Percentiles rank a stretch among this genome's conserved stretches.
Conservation (phyloP, 2,329 filamentous ascomycete genomes). For the Aspergillus sp. region DNA sequence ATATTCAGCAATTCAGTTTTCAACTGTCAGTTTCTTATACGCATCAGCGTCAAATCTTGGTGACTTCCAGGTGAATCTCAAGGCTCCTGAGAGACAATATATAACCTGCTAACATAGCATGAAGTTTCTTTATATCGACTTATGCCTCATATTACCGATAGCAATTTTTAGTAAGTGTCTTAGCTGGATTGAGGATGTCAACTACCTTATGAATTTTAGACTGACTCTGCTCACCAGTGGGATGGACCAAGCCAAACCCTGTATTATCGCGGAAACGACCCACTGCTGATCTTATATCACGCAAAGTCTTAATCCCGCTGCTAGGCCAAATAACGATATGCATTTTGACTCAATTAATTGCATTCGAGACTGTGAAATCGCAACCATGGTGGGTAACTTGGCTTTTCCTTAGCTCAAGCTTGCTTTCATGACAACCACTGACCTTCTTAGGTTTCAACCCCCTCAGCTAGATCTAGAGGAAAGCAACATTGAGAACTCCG, state of each 20-base stretch:
- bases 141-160: slow-evolving; percentile 89
- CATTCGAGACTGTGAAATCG: slow-evolving; percentile 71
- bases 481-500: slow-evolving; percentile 84
- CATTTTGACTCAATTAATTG: slow-evolving; percentile 72
- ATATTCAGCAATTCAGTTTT: slow-evolving; percentile 99
- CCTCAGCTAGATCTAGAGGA: slow-evolving; percentile 76
- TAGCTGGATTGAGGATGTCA: background rate
- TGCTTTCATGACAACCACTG: slow-evolving; percentile 12
- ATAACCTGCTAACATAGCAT: slow-evolving; percentile 1
- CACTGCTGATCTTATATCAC: slow-evolving; percentile 85
- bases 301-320: slow-evolving; percentile 87
- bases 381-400: slow-evolving; percentile 69
- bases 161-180: slow-evolving; percentile 77
- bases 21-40: slow-evolving; percentile 93
- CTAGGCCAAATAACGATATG: slow-evolving; percentile 85
- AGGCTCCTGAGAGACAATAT: background rate
- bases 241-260: slow-evolving; percentile 85
- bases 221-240: slow-evolving; percentile 59
- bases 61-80: slow-evolving; percentile 74
- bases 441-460: slow-evolving; percentile 67
- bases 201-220: background rate
- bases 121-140: slow-evolving; percentile 89
- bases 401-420: background rate
- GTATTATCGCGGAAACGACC: slow-evolving; percentile 80
- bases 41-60: slow-evolving; percentile 90